phyloP scores from a whole-genome alignment of 2,329 filamentous ascomycete species.

The Tothia fuscella region DNA sequence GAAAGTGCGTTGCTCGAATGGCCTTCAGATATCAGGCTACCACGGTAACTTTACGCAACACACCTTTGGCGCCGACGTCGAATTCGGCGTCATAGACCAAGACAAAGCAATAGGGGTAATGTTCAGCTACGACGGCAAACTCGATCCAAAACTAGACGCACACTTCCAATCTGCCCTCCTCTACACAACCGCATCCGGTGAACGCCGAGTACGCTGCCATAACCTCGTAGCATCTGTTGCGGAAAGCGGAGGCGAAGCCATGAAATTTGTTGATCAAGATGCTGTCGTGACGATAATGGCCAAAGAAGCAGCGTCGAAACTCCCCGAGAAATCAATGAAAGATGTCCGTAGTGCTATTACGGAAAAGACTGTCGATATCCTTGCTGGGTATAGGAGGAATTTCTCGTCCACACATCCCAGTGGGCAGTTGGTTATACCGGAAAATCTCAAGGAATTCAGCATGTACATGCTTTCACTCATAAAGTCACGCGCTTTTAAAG shows the following conservation, averaged over 20 bases:
- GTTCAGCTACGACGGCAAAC: slow-evolving; percentile 91
- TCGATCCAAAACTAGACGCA: slow-evolving; percentile 92
- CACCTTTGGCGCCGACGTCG: slow-evolving; percentile 85
- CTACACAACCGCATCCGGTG: slow-evolving; percentile 82
- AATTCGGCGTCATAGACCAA: slow-evolving; percentile 82
- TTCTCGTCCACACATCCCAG: slow-evolving; percentile 79
- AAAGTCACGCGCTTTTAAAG: slow-evolving; percentile 87
- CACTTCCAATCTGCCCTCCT: slow-evolving; percentile 94
- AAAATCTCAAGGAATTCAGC: slow-evolving; percentile 88
- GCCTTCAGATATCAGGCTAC: slow-evolving; percentile 84
- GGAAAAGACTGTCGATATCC: slow-evolving; percentile 85
- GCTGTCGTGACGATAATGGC: slow-evolving; percentile 79
- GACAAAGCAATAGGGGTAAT: slow-evolving; percentile 88
- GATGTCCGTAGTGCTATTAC: slow-evolving; percentile 74
- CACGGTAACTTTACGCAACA: slow-evolving; percentile 95
- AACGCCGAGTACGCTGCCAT: slow-evolving; percentile 81
- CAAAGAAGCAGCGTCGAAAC: slow-evolving; percentile 85
- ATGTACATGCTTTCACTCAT: slow-evolving; percentile 90
- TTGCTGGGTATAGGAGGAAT: slow-evolving; percentile 86
- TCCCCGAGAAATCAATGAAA: slow-evolving; percentile 64
- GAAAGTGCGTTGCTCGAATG: slow-evolving; percentile 97
- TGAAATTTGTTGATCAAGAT: slow-evolving; percentile 94
- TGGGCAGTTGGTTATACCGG: slow-evolving; percentile 85
- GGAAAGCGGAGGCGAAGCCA: slow-evolving; percentile 66
- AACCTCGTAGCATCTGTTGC: slow-evolving; percentile 90